Base-by-base conservation (phyloP, 371 early-diverging fungal species). In the Actinomortierella wolfii region DNA sequence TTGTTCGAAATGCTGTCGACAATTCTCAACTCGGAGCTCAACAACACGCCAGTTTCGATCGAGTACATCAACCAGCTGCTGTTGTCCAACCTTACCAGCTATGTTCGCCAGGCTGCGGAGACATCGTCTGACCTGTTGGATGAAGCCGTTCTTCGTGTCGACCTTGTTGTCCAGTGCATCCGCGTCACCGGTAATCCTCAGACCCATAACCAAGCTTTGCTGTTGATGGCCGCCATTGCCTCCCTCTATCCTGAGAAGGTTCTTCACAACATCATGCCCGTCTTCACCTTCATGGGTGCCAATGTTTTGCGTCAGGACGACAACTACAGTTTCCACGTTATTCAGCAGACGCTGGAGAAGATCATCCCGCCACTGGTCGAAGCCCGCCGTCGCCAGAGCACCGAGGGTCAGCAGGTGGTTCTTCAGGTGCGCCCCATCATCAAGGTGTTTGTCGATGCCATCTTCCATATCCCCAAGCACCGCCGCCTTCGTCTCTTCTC, bases 271-370 rank as follows among this genome's bases (percentile, higher is more conserved):
- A 91, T 96, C 54, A 96, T 98, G 93, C 94, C 96, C 20, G 88
- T 97, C 28, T 97, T 98, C 69, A 98, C 97, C 8, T 97, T 97
- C 69, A 95, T 98, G 97, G 97, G 97, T n/a, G 93, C 94, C 50
- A 95, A 92, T 65, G 91, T 95, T 0, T 65, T 97, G 57, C 89
- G 93, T 15, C 94, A 95, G 77, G 97, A 98, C 77, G 97, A 98
- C 76, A 89, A 90, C 65, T 97, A 95, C 85, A 92, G 91, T 61
- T 95, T 96, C 91, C 91, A 92, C 58, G 95, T 97, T 9, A 96
- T 98, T 66, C 91, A 92, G 57, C 91, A 92, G 70, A 92, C 94
- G 1, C 74, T 97, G 47, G 89, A 90, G 60, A 91, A 91, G 65
- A 89, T 97, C 41, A 79, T 97, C 23, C 97, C 97, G 21, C 85